Evolutionary conservation across 371 early-diverging fungal species (phyloP).

Genomic region (Smittium mucronatum): DNA sequence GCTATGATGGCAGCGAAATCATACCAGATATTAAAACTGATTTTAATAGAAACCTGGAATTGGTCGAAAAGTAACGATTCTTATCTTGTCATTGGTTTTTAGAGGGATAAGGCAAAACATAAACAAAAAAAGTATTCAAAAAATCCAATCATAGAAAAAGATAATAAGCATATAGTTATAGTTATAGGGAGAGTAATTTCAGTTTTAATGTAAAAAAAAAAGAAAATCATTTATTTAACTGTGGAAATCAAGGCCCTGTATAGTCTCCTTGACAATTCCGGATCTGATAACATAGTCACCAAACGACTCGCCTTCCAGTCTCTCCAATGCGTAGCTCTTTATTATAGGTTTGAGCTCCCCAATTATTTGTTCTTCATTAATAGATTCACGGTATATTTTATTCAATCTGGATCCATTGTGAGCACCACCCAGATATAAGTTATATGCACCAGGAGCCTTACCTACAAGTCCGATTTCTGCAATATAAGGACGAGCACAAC

Average conservation of each 20-base stretch:
- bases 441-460: constrained; percentile 84
- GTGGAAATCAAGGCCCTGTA: constrained; percentile 65
- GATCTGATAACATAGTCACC: constrained; percentile 87
- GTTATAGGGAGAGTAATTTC: no score
- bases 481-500: constrained; percentile 84
- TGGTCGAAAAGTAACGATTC: no score
- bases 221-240: no score
- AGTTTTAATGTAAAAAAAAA: no score
- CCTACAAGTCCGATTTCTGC: constrained; percentile 92
- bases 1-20: no score
- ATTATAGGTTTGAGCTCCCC: constrained; percentile 59
- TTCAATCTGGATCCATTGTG: constrained; percentile 72
- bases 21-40: no score
- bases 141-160: no score
- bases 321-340: constrained; percentile 59
- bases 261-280: constrained; percentile 69
- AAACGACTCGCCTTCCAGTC: constrained; percentile 62
- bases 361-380: constrained; percentile 77
- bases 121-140: no score
- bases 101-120: no score
- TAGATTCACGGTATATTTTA: constrained; percentile 75
- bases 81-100: no score
- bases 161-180: no score
- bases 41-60: no score
- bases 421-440: constrained; percentile 87